Evolutionary conservation across 352 stramenopile genomes (phyloP).

Genomic region (Pythium plurisporium): DNA sequence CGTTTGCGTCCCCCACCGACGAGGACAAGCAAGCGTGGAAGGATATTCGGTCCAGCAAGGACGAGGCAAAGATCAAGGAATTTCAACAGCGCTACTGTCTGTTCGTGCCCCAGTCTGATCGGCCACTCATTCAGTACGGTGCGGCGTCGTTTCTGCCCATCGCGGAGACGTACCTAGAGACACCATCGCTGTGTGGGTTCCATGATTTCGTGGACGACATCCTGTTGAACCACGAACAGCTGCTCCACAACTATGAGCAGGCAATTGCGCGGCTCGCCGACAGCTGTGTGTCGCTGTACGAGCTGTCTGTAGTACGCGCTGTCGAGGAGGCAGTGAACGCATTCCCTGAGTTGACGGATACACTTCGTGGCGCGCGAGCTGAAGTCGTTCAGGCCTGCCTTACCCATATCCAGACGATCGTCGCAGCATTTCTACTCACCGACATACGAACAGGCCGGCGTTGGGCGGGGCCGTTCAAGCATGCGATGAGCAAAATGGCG

Average conservation of each 20-base stretch:
- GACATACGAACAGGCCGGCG: constrained; percentile 35
- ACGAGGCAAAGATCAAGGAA: background rate
- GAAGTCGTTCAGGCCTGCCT: constrained; percentile 41
- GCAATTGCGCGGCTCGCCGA: constrained; percentile 43
- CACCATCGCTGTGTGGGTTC: constrained; percentile 40
- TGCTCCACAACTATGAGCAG: constrained; percentile 38
- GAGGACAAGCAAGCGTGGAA: constrained; percentile 33
- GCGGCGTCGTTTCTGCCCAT: constrained; percentile 33
- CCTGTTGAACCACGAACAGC: constrained; percentile 35
- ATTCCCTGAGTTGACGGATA: no score
- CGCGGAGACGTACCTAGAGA: constrained; percentile 38
- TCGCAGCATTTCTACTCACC: constrained; percentile 43
- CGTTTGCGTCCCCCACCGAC: constrained; percentile 43
- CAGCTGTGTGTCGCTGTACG: constrained; percentile 38
- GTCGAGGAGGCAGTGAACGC: constrained; percentile 27
- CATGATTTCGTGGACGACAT: constrained; percentile 60
- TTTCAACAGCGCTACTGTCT: background rate
- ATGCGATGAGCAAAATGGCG: constrained; percentile 22
- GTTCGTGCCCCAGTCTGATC: background rate
- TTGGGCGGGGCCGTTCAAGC: constrained; percentile 14
- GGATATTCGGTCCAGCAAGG: no score
- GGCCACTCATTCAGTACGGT: constrained; percentile 19
- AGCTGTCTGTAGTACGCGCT: constrained; percentile 32
- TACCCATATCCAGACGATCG: constrained; percentile 54
- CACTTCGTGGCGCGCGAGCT: constrained; percentile 24